A percentile compares a stretch with the other conserved stretches of the same genome.
Evolutionary conservation across 2,329 filamentous ascomycete genomes (phyloP).

Genomic region (Fusarium verticillioides): DNA sequence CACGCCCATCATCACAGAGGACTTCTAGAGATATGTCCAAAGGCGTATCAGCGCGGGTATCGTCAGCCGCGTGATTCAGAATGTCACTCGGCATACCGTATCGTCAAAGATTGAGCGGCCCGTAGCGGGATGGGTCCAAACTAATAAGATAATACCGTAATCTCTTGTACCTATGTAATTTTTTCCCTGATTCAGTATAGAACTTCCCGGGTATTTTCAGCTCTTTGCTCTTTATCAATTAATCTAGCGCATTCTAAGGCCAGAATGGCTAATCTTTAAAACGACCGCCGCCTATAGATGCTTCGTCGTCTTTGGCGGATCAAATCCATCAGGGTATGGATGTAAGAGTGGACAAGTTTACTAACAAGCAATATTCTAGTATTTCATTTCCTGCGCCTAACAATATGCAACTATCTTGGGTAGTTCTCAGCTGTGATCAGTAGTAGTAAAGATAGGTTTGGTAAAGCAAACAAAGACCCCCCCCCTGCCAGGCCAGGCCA

Average conservation of each 20-base stretch:
- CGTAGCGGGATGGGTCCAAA: slow-evolving; percentile 9
- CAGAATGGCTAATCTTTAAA: background rate
- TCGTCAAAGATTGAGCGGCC: background rate
- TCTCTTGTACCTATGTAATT: background rate
- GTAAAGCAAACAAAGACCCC: background rate
- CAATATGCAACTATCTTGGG: slow-evolving; percentile 37
- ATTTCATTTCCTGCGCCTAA: slow-evolving; percentile 41
- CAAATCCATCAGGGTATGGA: background rate
- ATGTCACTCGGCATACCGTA: slow-evolving; percentile 3
- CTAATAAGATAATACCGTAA: background rate
- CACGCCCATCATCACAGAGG: background rate
- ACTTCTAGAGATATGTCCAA: background rate
- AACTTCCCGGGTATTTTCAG: background rate
- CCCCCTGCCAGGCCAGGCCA: background rate
- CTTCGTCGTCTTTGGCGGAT: background rate
- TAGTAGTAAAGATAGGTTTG: slow-evolving; percentile 8
- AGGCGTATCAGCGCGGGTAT: background rate
- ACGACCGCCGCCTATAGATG: background rate
- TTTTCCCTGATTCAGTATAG: background rate
- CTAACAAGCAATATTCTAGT: slow-evolving; percentile 21
- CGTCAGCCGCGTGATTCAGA: background rate
- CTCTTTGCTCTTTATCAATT: background rate
- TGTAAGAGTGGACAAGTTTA: background rate
- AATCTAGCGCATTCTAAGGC: background rate
- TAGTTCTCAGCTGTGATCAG: slow-evolving; percentile 25